Base-by-base conservation (phyloP, 169 alveolate genomes). In the Eimeria nieschulzi region DNA sequence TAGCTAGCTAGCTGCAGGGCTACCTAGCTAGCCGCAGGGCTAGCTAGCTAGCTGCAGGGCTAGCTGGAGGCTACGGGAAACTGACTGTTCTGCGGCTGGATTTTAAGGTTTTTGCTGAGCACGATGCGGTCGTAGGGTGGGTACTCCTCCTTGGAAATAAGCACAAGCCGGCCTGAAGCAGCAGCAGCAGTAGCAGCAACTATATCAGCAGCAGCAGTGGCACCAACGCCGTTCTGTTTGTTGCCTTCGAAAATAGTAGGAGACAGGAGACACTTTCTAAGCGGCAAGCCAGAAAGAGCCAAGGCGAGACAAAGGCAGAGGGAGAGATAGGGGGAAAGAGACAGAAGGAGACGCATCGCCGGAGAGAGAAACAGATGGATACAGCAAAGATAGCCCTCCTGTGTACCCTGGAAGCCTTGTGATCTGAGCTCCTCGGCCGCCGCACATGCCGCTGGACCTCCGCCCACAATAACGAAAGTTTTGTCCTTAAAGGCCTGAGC, bases 391-490 rank as follows among this genome's bases (percentile, higher is more conserved):
- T 0, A 75, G 64, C 51, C 15, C 51, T 9, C 84, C 15, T n/a
- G 54, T 7, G 8, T 46, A 83, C 97, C 98, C n/a, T 84, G 70
- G 82, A 90, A 97, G 25, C 98, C 98, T 71, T 94, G 92, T n/a
- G 93, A 82, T 6, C 97, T 90, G 68, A 97, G 92, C 21, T 97
- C 94, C 83, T 96, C 98, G 2, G 95, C 95, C 8, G 98, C 98
- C 5, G 97, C 95, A 63, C 90, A 92, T 0, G 97, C 97, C 55
- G 98, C 97, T 6, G 98, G 97, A 15, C 98, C 98, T 0, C 97
- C 97, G 0, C 98, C 98, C n/a, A 96, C 94, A 19, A 97, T 95
- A 21, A 94, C 95, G 55, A 96, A 95, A 46, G 95, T 70, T 95
- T 92, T 21, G 92, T 90, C 73, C 23, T 59, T 55, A 12, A 59